Conservation (phyloP, 768 basidiomycete species). For the Lactarius tabidus region DNA sequence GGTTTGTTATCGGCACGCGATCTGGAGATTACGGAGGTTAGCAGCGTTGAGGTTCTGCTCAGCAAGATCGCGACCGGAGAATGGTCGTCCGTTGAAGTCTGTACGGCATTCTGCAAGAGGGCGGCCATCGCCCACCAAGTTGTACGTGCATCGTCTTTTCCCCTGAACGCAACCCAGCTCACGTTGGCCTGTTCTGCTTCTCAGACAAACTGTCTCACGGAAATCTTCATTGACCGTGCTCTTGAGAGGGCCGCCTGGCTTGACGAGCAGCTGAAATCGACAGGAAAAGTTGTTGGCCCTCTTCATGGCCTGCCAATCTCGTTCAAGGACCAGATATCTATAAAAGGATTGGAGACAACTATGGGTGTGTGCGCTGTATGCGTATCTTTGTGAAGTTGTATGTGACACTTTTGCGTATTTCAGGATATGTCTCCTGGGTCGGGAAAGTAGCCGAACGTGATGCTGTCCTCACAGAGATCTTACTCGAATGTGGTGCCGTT, state of each 20-base stretch:
- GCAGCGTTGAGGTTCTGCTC: conserved; percentile 45
- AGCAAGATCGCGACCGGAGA: conserved; percentile 46
- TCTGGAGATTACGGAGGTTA: conserved; percentile 55
- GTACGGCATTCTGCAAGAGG: conserved; percentile 44
- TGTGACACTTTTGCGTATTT: neutral
- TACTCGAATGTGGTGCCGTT: conserved; percentile 53
- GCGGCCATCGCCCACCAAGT: conserved; percentile 49
- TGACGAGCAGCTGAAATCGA: conserved; percentile 38
- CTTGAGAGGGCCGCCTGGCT: conserved; percentile 40
- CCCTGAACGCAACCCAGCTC: neutral
- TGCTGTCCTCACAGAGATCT: conserved; percentile 49
- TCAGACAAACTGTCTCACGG: conserved; percentile 48
- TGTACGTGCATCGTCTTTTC: conserved; percentile 29
- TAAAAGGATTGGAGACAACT: conserved; percentile 58
- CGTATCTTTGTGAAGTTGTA: neutral
- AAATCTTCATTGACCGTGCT: conserved; percentile 46
- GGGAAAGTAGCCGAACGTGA: conserved; percentile 45
- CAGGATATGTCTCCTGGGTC: conserved; percentile 54
- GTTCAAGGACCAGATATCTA: conserved; percentile 48
- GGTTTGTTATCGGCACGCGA: conserved; percentile 56
- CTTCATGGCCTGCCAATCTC: conserved; percentile 46
- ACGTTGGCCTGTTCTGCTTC: neutral
- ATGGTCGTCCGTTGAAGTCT: conserved; percentile 57
- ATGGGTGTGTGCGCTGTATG: conserved; percentile 41
- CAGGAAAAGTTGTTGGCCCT: conserved; percentile 42